Evolutionary conservation across 768 basidiomycete species (phyloP).

Genomic region (Naganishia friedmannii): DNA sequence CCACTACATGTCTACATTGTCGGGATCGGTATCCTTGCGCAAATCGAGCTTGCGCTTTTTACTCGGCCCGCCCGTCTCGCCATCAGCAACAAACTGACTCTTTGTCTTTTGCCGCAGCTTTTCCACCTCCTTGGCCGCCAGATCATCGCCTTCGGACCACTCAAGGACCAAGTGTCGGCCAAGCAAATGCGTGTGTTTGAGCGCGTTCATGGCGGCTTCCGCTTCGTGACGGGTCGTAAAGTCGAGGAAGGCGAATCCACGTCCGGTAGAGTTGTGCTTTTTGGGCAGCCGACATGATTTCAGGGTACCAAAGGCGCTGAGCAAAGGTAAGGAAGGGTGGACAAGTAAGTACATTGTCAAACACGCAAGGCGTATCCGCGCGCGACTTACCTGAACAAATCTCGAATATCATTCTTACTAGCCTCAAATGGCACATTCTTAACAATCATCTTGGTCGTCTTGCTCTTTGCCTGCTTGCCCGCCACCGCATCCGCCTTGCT

Average conservation of each 20-base stretch:
- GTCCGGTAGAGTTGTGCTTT: constrained; percentile 67
- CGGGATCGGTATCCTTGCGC: constrained; percentile 27
- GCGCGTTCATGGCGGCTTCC: constrained; percentile 76
- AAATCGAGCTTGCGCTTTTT: constrained; percentile 48
- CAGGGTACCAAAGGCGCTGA: constrained; percentile 81
- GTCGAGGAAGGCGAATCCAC: constrained; percentile 96
- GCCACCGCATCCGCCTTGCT: constrained; percentile 53
- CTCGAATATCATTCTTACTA: constrained; percentile 83
- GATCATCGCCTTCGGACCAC: constrained; percentile 80
- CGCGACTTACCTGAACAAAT: constrained; percentile 73
- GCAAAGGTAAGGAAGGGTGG: no score
- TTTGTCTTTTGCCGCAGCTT: constrained; percentile 68
- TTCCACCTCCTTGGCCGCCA: constrained; percentile 65
- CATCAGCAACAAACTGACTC: constrained; percentile 44
- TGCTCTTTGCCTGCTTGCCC: constrained; percentile 57
- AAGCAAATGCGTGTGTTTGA: constrained; percentile 91
- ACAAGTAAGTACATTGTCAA: no score
- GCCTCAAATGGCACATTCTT: constrained; percentile 99
- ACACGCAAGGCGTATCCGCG: neutral
- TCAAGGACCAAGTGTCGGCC: constrained; percentile 91
- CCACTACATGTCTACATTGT: constrained; percentile 16
- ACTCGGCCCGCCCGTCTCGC: constrained; percentile 32
- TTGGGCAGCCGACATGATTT: constrained; percentile 91
- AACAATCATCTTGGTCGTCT: constrained; percentile 90
- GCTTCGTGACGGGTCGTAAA: constrained; percentile 87